Evolutionary conservation across 2,329 filamentous ascomycete genomes (phyloP), one percentile per base, ranked within the genome.

Genomic region (Nectriaceae sp.): DNA sequence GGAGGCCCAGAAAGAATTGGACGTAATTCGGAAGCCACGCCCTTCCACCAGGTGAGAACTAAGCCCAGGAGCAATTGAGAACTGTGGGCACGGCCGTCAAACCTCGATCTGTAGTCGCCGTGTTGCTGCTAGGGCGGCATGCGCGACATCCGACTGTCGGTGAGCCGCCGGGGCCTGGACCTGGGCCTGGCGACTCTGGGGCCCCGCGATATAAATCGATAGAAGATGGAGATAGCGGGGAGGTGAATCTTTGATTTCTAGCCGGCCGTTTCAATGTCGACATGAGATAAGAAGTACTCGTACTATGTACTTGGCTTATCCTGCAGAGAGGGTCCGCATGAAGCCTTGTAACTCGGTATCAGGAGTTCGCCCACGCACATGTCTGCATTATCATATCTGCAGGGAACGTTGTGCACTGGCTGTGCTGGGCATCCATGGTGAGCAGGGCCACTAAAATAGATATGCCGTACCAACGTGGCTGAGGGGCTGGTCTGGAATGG

Each of bases 391-490:
- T 18, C n/a, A 35, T 15, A 15, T 31, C 26, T 31, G 20, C 19
- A 21, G 35, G 42, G 39, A 47, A n/a, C n/a, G n/a, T n/a, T n/a
- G n/a, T n/a, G n/a, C n/a, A n/a, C n/a, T n/a, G n/a, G 21, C 22
- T 41, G 33, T 21, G 21, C 39, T 45, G 20, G 22, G 22, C 33
- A 47, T 37, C 41, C 40, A 41, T 26, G 39, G n/a, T 33, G 39
- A 38, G 36, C 38, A 46, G 42, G 50, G 43, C 63, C 57, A 62
- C 53, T 60, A 57, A 53, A 57, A 62, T 52, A 55, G 43, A 61
- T 54, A 54, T 56, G 55, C 52, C 44, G 53, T 61, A 52, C 50
- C 65, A 60, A 66, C 59, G 61, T 65, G 58, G 53, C 56, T 51
- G 50, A 54, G 51, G 49, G 46, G 53, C 35, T 41, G 55, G 47